phyloP scores from a whole-genome alignment of 208 protist species.

The Leishmania aethiopica region DNA sequence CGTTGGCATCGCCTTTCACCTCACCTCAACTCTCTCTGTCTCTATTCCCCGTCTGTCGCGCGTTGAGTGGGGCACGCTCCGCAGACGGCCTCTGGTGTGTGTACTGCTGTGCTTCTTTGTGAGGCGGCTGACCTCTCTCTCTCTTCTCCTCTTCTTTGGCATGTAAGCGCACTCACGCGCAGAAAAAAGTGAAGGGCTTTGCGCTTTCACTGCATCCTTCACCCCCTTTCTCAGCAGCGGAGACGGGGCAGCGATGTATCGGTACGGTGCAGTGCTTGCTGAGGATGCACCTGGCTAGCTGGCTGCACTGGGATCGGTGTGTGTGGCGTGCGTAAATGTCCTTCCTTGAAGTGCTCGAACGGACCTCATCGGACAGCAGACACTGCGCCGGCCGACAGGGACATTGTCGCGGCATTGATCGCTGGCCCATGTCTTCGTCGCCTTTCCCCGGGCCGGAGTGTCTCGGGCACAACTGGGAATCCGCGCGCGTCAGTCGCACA shows the following conservation, averaged over 20 bases:
- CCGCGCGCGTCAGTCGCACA: neutral
- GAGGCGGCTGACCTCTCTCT: neutral
- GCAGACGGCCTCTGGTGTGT: neutral
- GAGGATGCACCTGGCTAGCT: neutral
- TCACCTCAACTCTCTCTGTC: neutral
- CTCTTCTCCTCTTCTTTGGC: too few relatives aligned
- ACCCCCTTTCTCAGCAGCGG: neutral
- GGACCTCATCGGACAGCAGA: neutral
- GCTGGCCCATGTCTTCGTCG: neutral
- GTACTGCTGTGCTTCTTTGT: neutral
- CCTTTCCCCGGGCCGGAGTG: neutral
- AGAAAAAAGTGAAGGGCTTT: too few relatives aligned
- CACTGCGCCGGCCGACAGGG: neutral
- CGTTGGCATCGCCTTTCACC: too few relatives aligned
- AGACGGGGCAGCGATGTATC: too few relatives aligned
- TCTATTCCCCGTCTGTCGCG: neutral
- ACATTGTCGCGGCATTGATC: neutral
- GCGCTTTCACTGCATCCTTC: neutral
- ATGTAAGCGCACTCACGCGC: neutral
- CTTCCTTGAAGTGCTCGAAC: neutral
- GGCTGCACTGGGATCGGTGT: neutral
- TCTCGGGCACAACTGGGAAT: neutral
- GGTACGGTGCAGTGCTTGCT: neutral
- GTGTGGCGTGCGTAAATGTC: neutral
- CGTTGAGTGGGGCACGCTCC: neutral